A percentile compares a stretch with the other conserved stretches of the same genome.
Evolutionary conservation across 306 rosid species (phyloP).

Genomic region (Prunus padus): DNA sequence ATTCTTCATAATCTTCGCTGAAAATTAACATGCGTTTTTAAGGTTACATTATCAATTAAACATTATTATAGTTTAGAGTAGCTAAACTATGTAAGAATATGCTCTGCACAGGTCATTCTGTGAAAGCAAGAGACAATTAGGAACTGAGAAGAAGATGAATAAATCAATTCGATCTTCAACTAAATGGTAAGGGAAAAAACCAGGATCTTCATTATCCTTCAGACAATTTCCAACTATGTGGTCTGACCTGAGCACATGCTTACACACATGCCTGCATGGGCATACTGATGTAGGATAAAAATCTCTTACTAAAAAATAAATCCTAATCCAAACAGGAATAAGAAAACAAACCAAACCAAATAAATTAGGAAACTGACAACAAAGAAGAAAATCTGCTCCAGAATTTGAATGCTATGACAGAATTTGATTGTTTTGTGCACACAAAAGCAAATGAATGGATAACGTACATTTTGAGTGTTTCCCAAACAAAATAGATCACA

Average conservation of each 20-base stretch:
- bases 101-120: background rate
- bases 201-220: background rate
- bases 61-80: background rate
- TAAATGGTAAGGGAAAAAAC: background rate
- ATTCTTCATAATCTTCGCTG: slow-evolving; percentile 63
- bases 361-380: too few species aligned
- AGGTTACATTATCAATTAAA: slow-evolving; percentile 10
- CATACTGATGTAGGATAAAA: background rate
- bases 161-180: background rate
- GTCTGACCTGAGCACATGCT: background rate
- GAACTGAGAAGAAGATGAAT: background rate
- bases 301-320: too few species aligned
- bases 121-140: background rate
- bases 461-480: background rate
- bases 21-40: slow-evolving; percentile 21
- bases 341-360: too few species aligned
- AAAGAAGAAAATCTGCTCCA: too few species aligned
- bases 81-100: background rate
- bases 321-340: too few species aligned
- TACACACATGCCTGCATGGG: background rate
- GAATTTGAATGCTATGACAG: background rate
- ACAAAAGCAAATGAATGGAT: background rate
- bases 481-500: background rate
- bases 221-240: background rate
- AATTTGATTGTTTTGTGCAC: background rate